Conservation (phyloP, 306 rosid species). For the Macrotyloma uniflorum region DNA sequence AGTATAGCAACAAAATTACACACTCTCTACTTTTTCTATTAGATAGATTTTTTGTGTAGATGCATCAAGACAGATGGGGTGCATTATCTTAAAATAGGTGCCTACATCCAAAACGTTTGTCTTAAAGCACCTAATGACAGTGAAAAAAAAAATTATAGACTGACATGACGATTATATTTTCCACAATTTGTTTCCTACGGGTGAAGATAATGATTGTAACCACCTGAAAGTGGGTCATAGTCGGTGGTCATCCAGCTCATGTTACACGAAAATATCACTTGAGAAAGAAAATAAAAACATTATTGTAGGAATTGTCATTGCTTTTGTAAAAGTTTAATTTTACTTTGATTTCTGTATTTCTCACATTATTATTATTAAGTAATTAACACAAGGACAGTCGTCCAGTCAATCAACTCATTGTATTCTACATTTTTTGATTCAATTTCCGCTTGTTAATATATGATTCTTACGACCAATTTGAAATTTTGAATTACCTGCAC, state of each 20-base stretch:
- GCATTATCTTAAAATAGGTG: background rate
- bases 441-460: background rate
- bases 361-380: background rate
- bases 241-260: background rate
- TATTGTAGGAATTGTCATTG: background rate
- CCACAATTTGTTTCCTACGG: background rate
- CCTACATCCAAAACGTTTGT: conserved; percentile 7
- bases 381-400: background rate
- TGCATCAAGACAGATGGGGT: background rate
- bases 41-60: background rate
- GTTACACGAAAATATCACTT: background rate
- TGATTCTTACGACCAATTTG: background rate
- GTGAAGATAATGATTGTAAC: background rate
- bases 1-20: background rate
- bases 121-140: conserved; percentile 16
- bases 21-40: background rate
- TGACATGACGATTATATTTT: background rate
- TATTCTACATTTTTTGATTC: background rate
- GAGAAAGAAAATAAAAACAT: background rate
- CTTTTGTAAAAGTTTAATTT: background rate
- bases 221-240: background rate
- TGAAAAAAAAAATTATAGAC: background rate
- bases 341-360: background rate
- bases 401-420: background rate
- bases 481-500: background rate